phyloP scores from a whole-genome alignment of 2,329 filamentous ascomycete species.

The Alternaria sp. region DNA sequence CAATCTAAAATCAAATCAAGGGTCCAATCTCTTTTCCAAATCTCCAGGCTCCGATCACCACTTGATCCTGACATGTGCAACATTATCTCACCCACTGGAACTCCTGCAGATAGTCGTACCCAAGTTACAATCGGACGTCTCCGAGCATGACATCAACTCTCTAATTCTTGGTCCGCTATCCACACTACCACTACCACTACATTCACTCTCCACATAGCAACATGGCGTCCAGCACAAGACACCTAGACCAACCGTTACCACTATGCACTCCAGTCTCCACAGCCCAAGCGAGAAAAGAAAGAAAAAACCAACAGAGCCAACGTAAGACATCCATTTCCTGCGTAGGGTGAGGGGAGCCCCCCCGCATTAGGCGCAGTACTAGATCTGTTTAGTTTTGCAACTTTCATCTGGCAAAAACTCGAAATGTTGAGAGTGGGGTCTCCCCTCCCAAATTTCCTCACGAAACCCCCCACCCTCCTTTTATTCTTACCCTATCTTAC shows the following conservation, averaged over 20 bases:
- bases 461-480: not conserved
- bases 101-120: not conserved
- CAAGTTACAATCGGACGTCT: constrained; percentile 4
- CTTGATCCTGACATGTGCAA: constrained; percentile 7
- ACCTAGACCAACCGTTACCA: not conserved
- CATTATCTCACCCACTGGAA: not conserved
- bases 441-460: not conserved
- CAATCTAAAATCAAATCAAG: not conserved
- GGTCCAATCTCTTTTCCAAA: not conserved
- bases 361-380: constrained; percentile 4
- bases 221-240: constrained; percentile 5
- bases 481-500: constrained; percentile 9
- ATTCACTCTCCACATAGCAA: constrained; percentile 19
- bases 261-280: constrained; percentile 22
- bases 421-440: constrained; percentile 36
- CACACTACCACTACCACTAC: constrained; percentile 10
- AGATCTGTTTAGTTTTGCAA: constrained; percentile 4
- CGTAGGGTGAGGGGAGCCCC: constrained; percentile 7
- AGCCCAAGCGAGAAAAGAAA: constrained; percentile 1
- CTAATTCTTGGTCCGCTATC: constrained; percentile 3
- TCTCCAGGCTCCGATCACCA: constrained; percentile 13
- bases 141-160: constrained; percentile 16
- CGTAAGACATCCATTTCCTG: not conserved
- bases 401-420: constrained; percentile 16
- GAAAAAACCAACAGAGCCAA: not conserved